These are phyloP conservation scores for Suhomyces ambrosiae DNA, from an alignment of 1,139 yeast genomes.

Conservation along the genomic window DNA sequence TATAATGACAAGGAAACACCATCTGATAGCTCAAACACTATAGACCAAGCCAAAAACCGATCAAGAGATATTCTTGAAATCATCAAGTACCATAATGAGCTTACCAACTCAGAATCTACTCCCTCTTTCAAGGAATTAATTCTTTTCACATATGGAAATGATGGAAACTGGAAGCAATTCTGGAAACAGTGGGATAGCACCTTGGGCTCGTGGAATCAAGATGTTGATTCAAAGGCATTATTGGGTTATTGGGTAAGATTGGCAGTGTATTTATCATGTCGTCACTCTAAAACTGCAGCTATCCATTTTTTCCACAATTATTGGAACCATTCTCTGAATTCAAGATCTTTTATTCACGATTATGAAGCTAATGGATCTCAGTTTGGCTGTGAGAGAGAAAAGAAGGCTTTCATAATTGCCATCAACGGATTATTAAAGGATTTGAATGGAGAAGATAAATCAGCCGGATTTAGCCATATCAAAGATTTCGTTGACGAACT, in stretches of 20 bases:
- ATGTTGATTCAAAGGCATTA: constrained; percentile 10
- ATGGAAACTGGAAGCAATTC: constrained; percentile 41
- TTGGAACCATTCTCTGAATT: constrained; percentile 29
- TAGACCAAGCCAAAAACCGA: constrained; percentile 29
- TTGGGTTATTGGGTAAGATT: constrained; percentile 38
- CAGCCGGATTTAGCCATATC: constrained; percentile 9
- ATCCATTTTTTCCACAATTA: constrained; percentile 34
- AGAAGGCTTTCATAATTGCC: constrained; percentile 25
- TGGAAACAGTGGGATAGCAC: constrained; percentile 44
- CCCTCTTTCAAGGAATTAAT: constrained; percentile 34
- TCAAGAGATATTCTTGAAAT: constrained; percentile 36
- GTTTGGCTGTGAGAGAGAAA: constrained; percentile 27
- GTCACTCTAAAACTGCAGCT: constrained; percentile 31
- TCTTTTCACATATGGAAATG: constrained; percentile 42
- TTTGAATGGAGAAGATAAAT: constrained; percentile 15
- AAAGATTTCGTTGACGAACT: constrained; percentile 6
- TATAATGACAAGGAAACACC: constrained; percentile 19
- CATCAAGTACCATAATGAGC: constrained; percentile 24
- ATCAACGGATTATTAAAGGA: constrained; percentile 21
- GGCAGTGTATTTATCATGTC: constrained; percentile 35
- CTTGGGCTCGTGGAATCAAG: constrained; percentile 18
- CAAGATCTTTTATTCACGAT: constrained; percentile 30
- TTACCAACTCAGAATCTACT: constrained; percentile 14
- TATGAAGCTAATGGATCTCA: constrained; percentile 19
- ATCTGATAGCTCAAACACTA: constrained; percentile 10